Conservation (phyloP, 2,329 filamentous ascomycete genomes). For the Trichophyton verrucosum region DNA sequence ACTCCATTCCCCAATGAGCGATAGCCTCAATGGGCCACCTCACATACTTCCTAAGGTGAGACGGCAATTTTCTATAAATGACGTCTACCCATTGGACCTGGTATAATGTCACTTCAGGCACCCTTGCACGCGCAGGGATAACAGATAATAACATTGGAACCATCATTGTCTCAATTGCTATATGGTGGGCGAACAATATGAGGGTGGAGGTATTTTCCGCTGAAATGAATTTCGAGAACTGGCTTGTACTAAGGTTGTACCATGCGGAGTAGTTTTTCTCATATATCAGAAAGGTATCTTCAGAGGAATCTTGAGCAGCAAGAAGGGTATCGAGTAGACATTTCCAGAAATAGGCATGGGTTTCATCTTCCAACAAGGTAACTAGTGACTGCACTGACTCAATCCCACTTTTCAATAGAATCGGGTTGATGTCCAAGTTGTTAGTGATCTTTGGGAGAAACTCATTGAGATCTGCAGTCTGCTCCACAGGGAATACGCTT, state of each 20-base stretch:
- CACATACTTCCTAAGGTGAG: neutral
- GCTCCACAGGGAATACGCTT: neutral
- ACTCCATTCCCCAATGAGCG: neutral
- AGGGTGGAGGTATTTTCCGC: neutral
- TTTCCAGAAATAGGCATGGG: neutral
- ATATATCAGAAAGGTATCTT: neutral
- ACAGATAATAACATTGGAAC: neutral
- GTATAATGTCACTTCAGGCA: neutral
- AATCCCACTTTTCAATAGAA: neutral
- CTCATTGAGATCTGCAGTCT: neutral
- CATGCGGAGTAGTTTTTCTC: neutral
- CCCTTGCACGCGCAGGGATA: neutral
- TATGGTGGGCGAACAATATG: neutral
- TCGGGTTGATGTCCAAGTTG: neutral
- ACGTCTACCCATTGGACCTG: constrained; percentile 4
- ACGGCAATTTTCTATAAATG: neutral
- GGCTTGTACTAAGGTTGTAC: neutral
- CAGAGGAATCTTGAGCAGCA: neutral
- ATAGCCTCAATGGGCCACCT: neutral
- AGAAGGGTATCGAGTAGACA: neutral
- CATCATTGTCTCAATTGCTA: neutral
- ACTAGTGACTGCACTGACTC: neutral
- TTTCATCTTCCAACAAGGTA: neutral
- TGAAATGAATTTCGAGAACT: constrained; percentile 1
- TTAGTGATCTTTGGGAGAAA: neutral